A percentile compares a stretch with the other conserved stretches of the same genome.
Evolutionary conservation across 768 basidiomycete genomes (phyloP).

Genomic region (Kwoniella pini): DNA sequence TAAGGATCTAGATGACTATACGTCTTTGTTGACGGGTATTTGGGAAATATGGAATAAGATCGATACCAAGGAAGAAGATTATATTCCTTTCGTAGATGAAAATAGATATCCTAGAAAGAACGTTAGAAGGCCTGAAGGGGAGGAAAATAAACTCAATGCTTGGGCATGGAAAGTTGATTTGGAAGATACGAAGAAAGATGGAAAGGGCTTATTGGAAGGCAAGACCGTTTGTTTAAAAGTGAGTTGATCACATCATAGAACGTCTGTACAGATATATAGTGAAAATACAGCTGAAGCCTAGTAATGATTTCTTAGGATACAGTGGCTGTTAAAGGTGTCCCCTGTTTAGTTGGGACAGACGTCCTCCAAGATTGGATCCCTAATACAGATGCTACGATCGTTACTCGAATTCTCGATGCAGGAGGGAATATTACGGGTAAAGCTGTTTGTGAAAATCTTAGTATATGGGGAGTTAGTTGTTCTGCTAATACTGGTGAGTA

Average conservation of each 20-base stretch:
- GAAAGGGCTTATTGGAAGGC: slow-evolving; percentile 51
- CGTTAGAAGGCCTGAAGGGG: slow-evolving; percentile 19
- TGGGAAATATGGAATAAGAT: slow-evolving; percentile 39
- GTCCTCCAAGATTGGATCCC: slow-evolving; percentile 54
- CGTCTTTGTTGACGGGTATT: slow-evolving; percentile 28
- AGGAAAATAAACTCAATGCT: slow-evolving; percentile 39
- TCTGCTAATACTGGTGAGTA: slow-evolving; percentile 30
- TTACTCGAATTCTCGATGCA: slow-evolving; percentile 58
- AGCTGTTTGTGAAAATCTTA: slow-evolving; percentile 54
- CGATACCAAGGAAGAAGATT: slow-evolving; percentile 27
- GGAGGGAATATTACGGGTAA: slow-evolving; percentile 57
- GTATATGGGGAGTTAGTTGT: slow-evolving; percentile 30
- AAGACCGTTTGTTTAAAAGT: slow-evolving; percentile 58
- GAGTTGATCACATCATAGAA: slow-evolving; percentile 1
- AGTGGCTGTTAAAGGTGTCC: slow-evolving; percentile 57
- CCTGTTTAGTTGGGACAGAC: slow-evolving; percentile 57
- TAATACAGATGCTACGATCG: slow-evolving; percentile 58
- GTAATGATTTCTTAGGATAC: slow-evolving; percentile 39
- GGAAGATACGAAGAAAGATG: slow-evolving; percentile 10
- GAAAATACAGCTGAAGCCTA: neutral
- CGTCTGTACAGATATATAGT: no score
- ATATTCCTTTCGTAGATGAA: slow-evolving; percentile 29
- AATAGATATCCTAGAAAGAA: slow-evolving; percentile 25
- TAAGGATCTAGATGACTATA: slow-evolving; percentile 25
- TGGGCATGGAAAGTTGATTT: slow-evolving; percentile 43